Evolutionary conservation across 1,284 basidiomycete species (phyloP), one percentile per base, ranked within the genome.

Genomic region (Gomphus sp.): DNA sequence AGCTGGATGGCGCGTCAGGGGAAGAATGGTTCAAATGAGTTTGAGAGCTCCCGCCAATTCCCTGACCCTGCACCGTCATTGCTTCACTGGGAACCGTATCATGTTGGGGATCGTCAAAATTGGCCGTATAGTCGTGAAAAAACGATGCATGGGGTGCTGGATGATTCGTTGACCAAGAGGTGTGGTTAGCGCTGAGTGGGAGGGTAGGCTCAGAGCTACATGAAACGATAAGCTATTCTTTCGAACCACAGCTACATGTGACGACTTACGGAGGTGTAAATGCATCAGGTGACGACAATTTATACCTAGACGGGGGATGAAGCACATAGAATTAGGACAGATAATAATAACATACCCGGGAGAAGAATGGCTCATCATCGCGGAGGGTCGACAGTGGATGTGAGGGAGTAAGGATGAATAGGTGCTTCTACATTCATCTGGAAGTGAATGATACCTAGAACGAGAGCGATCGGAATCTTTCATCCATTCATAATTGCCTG

Each of bases 371-470:
- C 44, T 22, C 14, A 28, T 12, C n/a, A 31, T 44, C 6, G 18
- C 25, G 25, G 44, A 55, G 6, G 39, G 53, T n/a, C 25, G 53
- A 25, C 53, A 55, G 18, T 55, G 53, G n/a, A 9, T n/a, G 33
- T 55, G 39, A 25, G 53, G 53, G 41, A 55, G 53, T 55, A 55
- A 22, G 8, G 53, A 55, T 28, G 53, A 55, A 28, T 55, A 55
- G 22, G 53, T 55, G 25, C 37, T 55, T 11, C 12, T 37, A 37
- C 36, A 22, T 55, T 43, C 41, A 43, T 16, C 41, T 43, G 41
- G 41, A n/a, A 43, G 16, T 8, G n/a, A 6, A 8, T 8, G 41
- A 43, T 18, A 43, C n/a, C 7, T 18, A 8, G 14, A 16, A 43
- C 16, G 18, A 8, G 41, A 18, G n/a, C 6, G 7, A 43, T n/a